Conservation (phyloP, 139 green algal species). For the Closterium sp. region DNA sequence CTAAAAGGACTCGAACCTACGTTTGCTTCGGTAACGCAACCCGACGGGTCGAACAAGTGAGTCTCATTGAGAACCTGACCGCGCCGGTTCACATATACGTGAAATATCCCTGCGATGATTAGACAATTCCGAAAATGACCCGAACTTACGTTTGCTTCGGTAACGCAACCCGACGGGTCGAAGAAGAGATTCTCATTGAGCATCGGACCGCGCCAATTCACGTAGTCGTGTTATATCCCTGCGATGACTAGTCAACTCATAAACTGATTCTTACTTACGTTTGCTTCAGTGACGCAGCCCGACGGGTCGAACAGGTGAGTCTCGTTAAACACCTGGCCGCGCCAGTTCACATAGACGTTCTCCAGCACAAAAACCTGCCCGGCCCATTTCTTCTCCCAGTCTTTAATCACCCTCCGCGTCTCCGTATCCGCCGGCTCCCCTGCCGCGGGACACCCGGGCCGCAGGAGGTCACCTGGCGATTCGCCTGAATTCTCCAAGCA, state of each 20-base stretch:
- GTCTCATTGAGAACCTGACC: background rate
- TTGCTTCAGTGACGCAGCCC: background rate
- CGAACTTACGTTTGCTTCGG: too few relatives aligned
- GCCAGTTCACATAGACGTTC: background rate
- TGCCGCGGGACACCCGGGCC: background rate
- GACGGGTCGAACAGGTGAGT: background rate
- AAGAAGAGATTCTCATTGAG: too few relatives aligned
- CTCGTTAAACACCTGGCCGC: background rate
- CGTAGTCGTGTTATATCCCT: too few relatives aligned
- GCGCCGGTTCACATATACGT: background rate
- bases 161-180: too few relatives aligned
- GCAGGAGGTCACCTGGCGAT: background rate
- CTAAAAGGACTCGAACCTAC: too few relatives aligned
- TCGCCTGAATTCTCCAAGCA: background rate
- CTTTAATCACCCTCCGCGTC: background rate
- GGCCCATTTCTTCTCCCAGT: background rate
- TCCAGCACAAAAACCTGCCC: background rate
- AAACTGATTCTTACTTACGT: too few relatives aligned
- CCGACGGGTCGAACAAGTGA: background rate
- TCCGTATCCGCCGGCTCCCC: background rate
- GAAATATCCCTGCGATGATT: too few relatives aligned
- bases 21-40: background rate
- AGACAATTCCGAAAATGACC: too few relatives aligned
- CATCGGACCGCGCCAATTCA: too few relatives aligned
- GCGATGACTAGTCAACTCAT: too few relatives aligned